Evolutionary conservation across 176 grass and related monocot genomes (phyloP), one percentile per base, ranked within the genome.

Genomic region (Oryza australiensis): DNA sequence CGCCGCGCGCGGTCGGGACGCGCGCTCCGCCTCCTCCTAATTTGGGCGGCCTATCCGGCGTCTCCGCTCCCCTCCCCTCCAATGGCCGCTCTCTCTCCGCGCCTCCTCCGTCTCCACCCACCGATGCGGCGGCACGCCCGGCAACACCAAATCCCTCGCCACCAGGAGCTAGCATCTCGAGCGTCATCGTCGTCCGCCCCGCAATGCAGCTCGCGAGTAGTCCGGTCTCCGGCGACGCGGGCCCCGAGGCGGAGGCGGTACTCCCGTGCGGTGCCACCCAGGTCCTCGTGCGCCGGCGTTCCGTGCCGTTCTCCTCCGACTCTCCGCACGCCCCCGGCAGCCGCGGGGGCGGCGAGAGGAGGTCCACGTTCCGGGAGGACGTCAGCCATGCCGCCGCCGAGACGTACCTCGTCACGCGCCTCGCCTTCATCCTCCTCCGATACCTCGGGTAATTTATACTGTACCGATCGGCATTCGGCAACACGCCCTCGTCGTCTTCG

Each of bases 341-440:
- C 57, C 70, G 59, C 35, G 34, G 43, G 20, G 41, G 8, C 55
- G 48, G n/a, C 22, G 18, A 33, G 22, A 82, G 69, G 83, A 76
- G 78, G 14, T 62, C 80, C 60, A 87, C 89, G 55, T 89, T 94
- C 81, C 73, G 92, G 5, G 81, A 86, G 66, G 92, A 94, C 38
- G 84, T 94, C 53, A 82, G 82, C 3, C 92, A 91, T 69, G 92
- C 95, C 20, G 95, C 95, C 26, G 90, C 95, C 9, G 92, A 95
- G 84, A 95, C 95, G 14, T 98, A 91, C 85, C 92, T 95, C 73
- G 83, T 98, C 80, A 93, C 88, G 18, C 82, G 92, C 63, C 90
- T 98, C 62, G 77, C 95, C 4, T 85, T 98, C 83, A 87, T 62
- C 38, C 95, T 95, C 55, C 92, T 98, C 42, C 87, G 82, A 86